Conservation (phyloP, 768 basidiomycete species). For the Tephrocybe sp. region DNA sequence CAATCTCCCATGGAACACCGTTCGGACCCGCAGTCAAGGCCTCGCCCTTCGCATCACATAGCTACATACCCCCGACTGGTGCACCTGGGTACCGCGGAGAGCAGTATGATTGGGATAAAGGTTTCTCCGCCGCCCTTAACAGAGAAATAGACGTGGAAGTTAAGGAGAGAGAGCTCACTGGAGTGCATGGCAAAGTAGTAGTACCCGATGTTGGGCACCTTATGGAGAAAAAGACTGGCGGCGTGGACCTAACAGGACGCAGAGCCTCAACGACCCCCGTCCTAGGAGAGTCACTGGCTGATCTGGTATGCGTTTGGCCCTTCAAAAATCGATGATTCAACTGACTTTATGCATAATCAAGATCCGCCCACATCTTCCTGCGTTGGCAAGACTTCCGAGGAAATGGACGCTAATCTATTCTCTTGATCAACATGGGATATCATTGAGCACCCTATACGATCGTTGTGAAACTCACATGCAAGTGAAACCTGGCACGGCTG, state of each 20-base stretch:
- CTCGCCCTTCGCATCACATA: conserved; percentile 41
- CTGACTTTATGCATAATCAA: conserved; percentile 23
- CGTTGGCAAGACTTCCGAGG: conserved; percentile 65
- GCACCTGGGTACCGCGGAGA: conserved; percentile 80
- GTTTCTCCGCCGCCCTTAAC: conserved; percentile 48
- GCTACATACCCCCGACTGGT: conserved; percentile 44
- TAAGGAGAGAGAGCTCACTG: conserved; percentile 18
- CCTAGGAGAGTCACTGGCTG: conserved; percentile 51
- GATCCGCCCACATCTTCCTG: conserved; percentile 72
- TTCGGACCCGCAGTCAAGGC: conserved; percentile 35
- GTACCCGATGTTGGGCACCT: conserved; percentile 35
- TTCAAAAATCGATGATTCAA: not conserved
- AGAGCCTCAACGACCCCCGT: conserved; percentile 52
- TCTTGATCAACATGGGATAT: conserved; percentile 93
- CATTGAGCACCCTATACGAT: conserved; percentile 81
- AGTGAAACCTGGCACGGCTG: conserved; percentile 25
- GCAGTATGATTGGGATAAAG: conserved; percentile 63
- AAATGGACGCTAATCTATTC: conserved; percentile 85
- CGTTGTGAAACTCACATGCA: conserved; percentile 46
- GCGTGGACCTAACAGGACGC: conserved; percentile 52
- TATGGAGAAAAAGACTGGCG: conserved; percentile 48
- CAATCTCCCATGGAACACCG: conserved; percentile 45
- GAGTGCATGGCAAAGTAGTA: conserved; percentile 10
- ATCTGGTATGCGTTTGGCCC: conserved; percentile 48
- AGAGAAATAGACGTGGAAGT: conserved; percentile 30